Evolutionary conservation across 768 basidiomycete genomes (phyloP).

Genomic region (Vararia minispora): DNA sequence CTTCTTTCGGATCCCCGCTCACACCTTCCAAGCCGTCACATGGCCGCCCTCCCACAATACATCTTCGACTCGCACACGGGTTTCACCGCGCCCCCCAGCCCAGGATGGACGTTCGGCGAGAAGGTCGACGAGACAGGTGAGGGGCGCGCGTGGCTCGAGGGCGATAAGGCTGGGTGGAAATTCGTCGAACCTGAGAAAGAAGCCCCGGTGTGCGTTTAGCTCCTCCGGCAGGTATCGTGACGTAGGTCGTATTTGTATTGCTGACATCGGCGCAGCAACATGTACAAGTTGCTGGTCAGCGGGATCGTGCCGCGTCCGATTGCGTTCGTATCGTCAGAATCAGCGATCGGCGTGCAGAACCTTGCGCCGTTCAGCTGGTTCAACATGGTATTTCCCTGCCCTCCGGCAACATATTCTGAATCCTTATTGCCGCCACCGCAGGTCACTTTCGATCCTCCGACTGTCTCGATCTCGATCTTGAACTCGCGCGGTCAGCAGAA

Average conservation of each 20-base stretch:
- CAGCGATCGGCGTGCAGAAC: slow-evolving; percentile 23
- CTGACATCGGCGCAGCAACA: slow-evolving; percentile 4
- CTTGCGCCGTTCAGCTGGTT: slow-evolving; percentile 30
- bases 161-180: slow-evolving; percentile 26
- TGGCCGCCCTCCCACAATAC: no score
- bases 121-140: slow-evolving; percentile 17
- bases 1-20: no score
- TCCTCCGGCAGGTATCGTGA: no score
- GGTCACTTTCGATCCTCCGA: slow-evolving; percentile 29
- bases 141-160: slow-evolving; percentile 24
- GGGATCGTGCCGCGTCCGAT: slow-evolving; percentile 33
- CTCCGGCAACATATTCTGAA: slow-evolving; percentile 5
- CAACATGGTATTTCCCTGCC: slow-evolving; percentile 11
- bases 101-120: slow-evolving; percentile 23
- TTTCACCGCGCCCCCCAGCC: slow-evolving; percentile 23
- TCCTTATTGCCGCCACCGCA: slow-evolving; percentile 6
- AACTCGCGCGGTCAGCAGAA: slow-evolving; percentile 18
- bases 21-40: no score
- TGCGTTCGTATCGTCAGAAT: slow-evolving; percentile 30
- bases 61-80: no score
- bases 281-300: slow-evolving; percentile 26
- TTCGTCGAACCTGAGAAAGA: slow-evolving; percentile 20
- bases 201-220: slow-evolving; percentile 19
- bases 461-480: slow-evolving; percentile 31
- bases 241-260: no score